Evolutionary conservation across 371 early-diverging fungal species (phyloP).

Genomic region (Actinomortierella ambigua): DNA sequence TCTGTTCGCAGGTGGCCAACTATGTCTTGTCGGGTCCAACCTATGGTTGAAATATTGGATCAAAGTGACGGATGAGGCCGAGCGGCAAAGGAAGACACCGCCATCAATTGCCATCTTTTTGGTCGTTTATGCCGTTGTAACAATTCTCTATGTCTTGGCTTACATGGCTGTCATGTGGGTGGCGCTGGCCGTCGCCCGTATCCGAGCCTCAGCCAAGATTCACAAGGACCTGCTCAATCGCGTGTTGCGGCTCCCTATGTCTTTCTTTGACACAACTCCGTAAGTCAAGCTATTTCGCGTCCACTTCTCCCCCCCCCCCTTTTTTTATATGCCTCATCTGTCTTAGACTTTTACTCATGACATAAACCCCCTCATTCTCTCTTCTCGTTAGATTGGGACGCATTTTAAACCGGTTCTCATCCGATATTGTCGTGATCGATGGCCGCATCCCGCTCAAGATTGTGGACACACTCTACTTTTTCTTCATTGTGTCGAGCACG

Average conservation of each 20-base stretch:
- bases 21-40: conserved; percentile 31
- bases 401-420: conserved; percentile 16
- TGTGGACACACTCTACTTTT: conserved; percentile 2
- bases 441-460: conserved; percentile 5
- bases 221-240: conserved; percentile 43
- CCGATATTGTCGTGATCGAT: conserved; percentile 15
- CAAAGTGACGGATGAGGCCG: conserved; percentile 29
- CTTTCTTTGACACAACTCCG: conserved; percentile 77
- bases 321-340: too few relatives aligned
- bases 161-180: conserved; percentile 10
- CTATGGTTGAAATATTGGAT: conserved; percentile 79
- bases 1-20: neutral
- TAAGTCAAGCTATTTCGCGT: conserved; percentile 59
- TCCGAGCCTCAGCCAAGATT: conserved; percentile 25
- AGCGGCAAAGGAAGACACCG: conserved; percentile 24
- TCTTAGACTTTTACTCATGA: too few relatives aligned
- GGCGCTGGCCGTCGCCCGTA: conserved; percentile 3
- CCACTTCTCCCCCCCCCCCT: too few relatives aligned
- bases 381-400: conserved; percentile 11
- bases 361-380: too few relatives aligned
- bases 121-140: conserved; percentile 79
- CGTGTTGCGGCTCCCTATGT: conserved; percentile 67
- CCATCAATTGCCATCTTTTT: conserved; percentile 63
- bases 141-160: conserved; percentile 47
- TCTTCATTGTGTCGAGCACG: conserved; percentile 5